Evolutionary conservation across 805 yeast genomes (phyloP).

Genomic region (Kodamaea lidongshanica): DNA sequence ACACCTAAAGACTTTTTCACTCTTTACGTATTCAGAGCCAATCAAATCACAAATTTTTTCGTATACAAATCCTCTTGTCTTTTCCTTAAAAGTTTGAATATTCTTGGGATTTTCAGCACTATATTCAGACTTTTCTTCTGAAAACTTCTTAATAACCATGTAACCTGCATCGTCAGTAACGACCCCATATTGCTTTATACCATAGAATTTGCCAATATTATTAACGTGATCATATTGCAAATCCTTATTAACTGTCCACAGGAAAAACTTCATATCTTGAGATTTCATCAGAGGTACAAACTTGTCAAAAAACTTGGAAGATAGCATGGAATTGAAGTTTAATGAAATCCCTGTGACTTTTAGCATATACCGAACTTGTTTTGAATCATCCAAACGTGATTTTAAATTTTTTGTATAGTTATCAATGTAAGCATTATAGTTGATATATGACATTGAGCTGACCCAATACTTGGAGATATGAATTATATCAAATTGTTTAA

Average conservation of each 20-base stretch:
- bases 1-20: too few relatives aligned
- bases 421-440: slow-evolving; percentile 32
- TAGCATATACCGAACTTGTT: slow-evolving; percentile 16
- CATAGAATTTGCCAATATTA: slow-evolving; percentile 19
- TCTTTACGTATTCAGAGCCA: too few relatives aligned
- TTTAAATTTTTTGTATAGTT: slow-evolving; percentile 8
- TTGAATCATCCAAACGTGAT: slow-evolving; percentile 9
- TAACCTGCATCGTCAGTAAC: slow-evolving; percentile 32
- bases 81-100: too few relatives aligned
- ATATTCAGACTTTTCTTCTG: too few relatives aligned
- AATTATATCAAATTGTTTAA: slow-evolving; percentile 26
- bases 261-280: slow-evolving; percentile 27
- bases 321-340: slow-evolving; percentile 35
- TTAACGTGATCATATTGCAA: slow-evolving; percentile 30
- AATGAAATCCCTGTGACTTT: slow-evolving; percentile 32
- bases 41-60: too few relatives aligned
- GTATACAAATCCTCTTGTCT: too few relatives aligned
- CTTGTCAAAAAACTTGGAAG: slow-evolving; percentile 25
- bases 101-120: too few relatives aligned
- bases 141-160: slow-evolving; percentile 21
- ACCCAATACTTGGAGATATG: slow-evolving; percentile 33
- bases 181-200: slow-evolving; percentile 29
- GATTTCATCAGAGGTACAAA: slow-evolving; percentile 32
- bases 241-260: slow-evolving; percentile 37
- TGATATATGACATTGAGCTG: slow-evolving; percentile 26